Evolutionary conservation across 176 grass and related monocot genomes (phyloP).

Genomic region (Aegilops speltoides): DNA sequence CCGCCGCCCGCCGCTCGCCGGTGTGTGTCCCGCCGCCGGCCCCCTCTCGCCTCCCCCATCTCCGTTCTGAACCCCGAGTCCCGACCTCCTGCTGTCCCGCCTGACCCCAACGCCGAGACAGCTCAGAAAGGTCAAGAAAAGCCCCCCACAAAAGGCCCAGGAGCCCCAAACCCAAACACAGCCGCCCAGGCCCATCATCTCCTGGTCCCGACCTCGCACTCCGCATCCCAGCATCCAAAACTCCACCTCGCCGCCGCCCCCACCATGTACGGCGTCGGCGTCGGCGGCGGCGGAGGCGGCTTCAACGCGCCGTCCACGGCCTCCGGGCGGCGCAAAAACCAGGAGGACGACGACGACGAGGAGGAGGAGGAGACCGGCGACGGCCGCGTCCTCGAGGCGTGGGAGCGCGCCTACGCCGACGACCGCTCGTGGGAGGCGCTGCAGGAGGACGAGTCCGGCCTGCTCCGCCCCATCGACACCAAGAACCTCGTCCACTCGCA

Average conservation of each 20-base stretch:
- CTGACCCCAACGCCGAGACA: not conserved
- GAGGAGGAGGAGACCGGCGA: conserved; percentile 69
- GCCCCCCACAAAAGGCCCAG: conserved; percentile 9
- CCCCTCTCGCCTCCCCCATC: no score
- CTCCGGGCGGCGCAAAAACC: conserved; percentile 19
- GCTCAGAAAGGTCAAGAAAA: not conserved
- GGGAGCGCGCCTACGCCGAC: conserved; percentile 98
- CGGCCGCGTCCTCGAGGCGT: conserved; percentile 65
- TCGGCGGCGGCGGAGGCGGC: conserved; percentile 33
- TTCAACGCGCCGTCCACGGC: conserved; percentile 40
- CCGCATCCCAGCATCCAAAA: not conserved
- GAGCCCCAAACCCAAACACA: not conserved
- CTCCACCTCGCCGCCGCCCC: not conserved
- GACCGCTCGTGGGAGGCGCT: conserved; percentile 96
- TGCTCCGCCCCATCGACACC: conserved; percentile 80
- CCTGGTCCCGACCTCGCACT: conserved; percentile 29
- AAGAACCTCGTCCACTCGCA: conserved; percentile 87
- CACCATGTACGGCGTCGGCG: conserved; percentile 46
- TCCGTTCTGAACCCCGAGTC: no score
- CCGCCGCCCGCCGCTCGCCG: no score
- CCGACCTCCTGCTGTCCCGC: no score
- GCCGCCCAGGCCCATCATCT: conserved; percentile 34
- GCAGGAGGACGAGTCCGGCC: conserved; percentile 96
- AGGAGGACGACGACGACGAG: conserved; percentile 48
- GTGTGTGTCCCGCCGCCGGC: no score